phyloP scores from a whole-genome alignment of 345 rosid species.

The Acer yangbiense region DNA sequence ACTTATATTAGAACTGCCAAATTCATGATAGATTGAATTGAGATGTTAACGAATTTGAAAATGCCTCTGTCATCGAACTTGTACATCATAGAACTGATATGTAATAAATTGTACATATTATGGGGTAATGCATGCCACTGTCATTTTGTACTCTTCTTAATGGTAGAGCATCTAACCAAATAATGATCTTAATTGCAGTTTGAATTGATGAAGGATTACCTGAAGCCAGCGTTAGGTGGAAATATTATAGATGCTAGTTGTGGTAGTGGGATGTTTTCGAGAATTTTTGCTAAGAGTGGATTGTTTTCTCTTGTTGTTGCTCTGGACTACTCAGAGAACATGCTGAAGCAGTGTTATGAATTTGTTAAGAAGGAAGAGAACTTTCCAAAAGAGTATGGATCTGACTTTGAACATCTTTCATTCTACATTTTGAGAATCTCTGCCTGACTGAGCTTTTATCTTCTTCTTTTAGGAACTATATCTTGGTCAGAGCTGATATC shows the following conservation, averaged over 20 bases:
- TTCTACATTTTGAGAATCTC: slow-evolving; percentile 7
- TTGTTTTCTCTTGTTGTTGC: slow-evolving; percentile 75
- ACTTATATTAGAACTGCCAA: slow-evolving; percentile 4
- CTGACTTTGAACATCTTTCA: slow-evolving; percentile 1
- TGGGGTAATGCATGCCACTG: slow-evolving; percentile 1
- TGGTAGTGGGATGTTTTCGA: slow-evolving; percentile 83
- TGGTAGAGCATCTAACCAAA: slow-evolving; percentile 15
- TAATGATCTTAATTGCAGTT: slow-evolving; percentile 47
- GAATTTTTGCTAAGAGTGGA: slow-evolving; percentile 71
- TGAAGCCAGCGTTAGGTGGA: slow-evolving; percentile 79
- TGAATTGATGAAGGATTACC: slow-evolving; percentile 70
- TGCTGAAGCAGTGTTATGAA: slow-evolving; percentile 78
- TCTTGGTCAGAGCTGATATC: slow-evolving; percentile 86
- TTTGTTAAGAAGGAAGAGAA: slow-evolving; percentile 57
- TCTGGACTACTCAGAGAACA: slow-evolving; percentile 88
- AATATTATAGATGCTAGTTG: slow-evolving; percentile 90
- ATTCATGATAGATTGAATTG: neutral
- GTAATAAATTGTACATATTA: neutral
- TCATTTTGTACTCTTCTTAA: slow-evolving; percentile 4
- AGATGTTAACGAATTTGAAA: neutral
- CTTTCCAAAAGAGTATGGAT: slow-evolving; percentile 71
- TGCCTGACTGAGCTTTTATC: slow-evolving; percentile 9
- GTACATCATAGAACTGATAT: neutral
- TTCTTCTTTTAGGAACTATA: slow-evolving; percentile 52
- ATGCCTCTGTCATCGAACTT: neutral